Percentiles rank a stretch among this genome's conserved stretches.
Evolutionary conservation across 331 rosid genomes (phyloP).

Genomic region (Quercus phellos): DNA sequence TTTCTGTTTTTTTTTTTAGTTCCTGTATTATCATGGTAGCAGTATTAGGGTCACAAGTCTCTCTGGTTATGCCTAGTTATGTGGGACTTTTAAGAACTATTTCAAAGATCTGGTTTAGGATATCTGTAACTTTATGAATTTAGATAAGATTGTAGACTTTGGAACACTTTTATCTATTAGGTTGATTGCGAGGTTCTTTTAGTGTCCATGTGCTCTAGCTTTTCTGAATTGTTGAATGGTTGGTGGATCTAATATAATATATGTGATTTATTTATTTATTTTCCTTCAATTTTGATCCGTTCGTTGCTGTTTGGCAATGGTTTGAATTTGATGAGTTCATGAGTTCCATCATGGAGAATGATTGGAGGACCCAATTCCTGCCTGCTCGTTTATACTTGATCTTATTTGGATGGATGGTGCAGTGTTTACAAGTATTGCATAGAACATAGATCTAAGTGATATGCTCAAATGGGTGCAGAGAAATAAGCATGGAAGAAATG

Average conservation of each 20-base stretch:
- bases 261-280: not conserved
- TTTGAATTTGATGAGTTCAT: not conserved
- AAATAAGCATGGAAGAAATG: too few relatives aligned
- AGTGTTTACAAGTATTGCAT: not conserved
- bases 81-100: conserved; percentile 20
- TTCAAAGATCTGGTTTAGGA: conserved; percentile 21
- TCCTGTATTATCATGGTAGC: conserved; percentile 44
- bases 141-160: conserved; percentile 13
- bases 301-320: not conserved
- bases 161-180: conserved; percentile 7
- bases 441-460: not conserved
- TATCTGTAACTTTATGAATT: conserved; percentile 19
- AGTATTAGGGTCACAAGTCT: conserved; percentile 33
- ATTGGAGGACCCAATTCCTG: not conserved
- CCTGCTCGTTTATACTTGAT: too few relatives aligned
- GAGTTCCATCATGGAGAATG: not conserved
- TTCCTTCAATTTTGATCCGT: not conserved
- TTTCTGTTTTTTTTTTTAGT: conserved; percentile 26
- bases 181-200: conserved; percentile 24
- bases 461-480: not conserved
- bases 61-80: conserved; percentile 31
- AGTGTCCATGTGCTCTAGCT: conserved; percentile 23
- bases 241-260: conserved; percentile 19
- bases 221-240: conserved; percentile 25
- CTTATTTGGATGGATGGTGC: too few relatives aligned